Conservation (phyloP, 768 basidiomycete genomes). For the Mycena venus region DNA sequence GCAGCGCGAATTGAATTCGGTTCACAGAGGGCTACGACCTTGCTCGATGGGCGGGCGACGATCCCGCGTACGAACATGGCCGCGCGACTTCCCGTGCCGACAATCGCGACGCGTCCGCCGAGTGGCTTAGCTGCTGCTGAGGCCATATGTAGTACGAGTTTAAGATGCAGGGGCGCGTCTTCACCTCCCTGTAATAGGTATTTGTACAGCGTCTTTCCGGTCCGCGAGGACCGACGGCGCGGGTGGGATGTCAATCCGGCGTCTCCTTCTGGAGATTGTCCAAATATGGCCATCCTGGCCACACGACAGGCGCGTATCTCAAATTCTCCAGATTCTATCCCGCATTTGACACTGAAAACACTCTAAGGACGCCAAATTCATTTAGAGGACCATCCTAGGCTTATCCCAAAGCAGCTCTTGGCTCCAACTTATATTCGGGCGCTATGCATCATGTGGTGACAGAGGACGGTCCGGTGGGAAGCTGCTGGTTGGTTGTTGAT, state of each 20-base stretch:
- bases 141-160: constrained; percentile 35
- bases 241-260: neutral
- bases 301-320: neutral
- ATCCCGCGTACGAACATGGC: constrained; percentile 64
- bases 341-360: too few species aligned
- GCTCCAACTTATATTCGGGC: neutral
- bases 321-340: neutral
- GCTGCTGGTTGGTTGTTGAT: neutral
- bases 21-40: constrained; percentile 62
- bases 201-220: neutral
- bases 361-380: neutral
- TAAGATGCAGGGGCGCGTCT: neutral
- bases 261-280: too few species aligned
- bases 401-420: neutral
- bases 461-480: neutral
- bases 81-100: constrained; percentile 57
- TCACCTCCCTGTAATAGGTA: too few species aligned
- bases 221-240: neutral
- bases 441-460: neutral
- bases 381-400: neutral
- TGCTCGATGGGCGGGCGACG: constrained; percentile 54
- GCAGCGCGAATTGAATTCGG: constrained; percentile 59
- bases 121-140: constrained; percentile 35
- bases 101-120: constrained; percentile 55
- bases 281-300: too few species aligned